A percentile compares a stretch with the other conserved stretches of the same genome.
Conservation (phyloP, 2,329 filamentous ascomycete species). For the Amauroascus verrucosus region DNA sequence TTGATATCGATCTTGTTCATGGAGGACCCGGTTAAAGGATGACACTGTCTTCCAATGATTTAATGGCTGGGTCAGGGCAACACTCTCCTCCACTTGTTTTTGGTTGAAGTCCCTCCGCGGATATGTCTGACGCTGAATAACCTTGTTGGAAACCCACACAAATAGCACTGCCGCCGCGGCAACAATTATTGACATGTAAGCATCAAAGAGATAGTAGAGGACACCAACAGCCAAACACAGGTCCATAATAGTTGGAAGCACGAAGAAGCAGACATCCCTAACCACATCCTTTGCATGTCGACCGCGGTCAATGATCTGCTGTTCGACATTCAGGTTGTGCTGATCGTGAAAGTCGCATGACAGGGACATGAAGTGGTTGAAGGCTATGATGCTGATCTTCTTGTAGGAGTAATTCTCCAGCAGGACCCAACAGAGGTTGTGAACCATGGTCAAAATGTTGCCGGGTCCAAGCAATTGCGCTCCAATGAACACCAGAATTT, state of each 20-base stretch:
- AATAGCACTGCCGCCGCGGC: constrained; percentile 39
- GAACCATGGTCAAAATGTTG: no score
- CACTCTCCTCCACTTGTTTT: not conserved
- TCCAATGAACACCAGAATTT: no score
- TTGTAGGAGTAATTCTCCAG: constrained; percentile 38
- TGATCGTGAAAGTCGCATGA: constrained; percentile 61
- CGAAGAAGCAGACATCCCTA: constrained; percentile 44
- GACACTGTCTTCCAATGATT: not conserved
- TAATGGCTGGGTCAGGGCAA: not conserved
- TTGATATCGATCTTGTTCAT: not conserved
- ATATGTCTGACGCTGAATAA: not conserved
- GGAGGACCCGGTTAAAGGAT: not conserved
- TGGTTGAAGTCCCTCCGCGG: not conserved
- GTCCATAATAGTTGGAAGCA: constrained; percentile 55
- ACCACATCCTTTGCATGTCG: not conserved
- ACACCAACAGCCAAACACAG: constrained; percentile 49
- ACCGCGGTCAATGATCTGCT: not conserved
- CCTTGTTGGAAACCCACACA: not conserved
- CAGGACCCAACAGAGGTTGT: no score
- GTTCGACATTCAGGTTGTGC: constrained; percentile 41
- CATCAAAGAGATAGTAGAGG: constrained; percentile 54
- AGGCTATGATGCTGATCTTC: constrained; percentile 51
- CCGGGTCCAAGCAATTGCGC: no score
- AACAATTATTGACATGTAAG: constrained; percentile 47
- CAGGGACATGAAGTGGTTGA: constrained; percentile 56